Evolutionary conservation across 108 stramenopile species (phyloP).

Genomic region (Cyclotella atomus): DNA sequence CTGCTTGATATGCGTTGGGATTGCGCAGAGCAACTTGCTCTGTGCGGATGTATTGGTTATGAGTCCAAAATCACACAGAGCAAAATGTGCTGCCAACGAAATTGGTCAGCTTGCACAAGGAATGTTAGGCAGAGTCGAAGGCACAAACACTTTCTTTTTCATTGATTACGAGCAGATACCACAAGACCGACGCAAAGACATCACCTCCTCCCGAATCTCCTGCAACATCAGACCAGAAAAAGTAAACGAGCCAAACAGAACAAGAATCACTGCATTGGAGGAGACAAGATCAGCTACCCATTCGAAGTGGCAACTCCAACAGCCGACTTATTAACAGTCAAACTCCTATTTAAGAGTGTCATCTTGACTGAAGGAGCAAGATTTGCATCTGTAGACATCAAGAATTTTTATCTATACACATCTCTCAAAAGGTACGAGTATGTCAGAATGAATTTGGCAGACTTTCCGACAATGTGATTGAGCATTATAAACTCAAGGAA

Average conservation of each 20-base stretch:
- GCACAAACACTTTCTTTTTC: constrained; percentile 19
- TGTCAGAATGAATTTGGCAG: constrained; percentile 31
- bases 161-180: constrained; percentile 13
- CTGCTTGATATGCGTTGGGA: too few relatives aligned
- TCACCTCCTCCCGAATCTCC: constrained; percentile 37
- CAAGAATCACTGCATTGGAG: constrained; percentile 24
- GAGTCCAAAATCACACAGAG: not conserved
- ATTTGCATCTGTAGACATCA: constrained; percentile 31
- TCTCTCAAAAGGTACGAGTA: constrained; percentile 36
- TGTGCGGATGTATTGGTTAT: constrained; percentile 3
- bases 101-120: constrained; percentile 19
- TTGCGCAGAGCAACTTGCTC: too few relatives aligned
- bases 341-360: constrained; percentile 52
- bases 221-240: constrained; percentile 34
- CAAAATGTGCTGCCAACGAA: constrained; percentile 5
- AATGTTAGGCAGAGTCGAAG: not conserved
- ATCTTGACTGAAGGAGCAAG: constrained; percentile 36
- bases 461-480: constrained; percentile 40
- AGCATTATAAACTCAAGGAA: constrained; percentile 22
- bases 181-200: not conserved
- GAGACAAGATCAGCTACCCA: constrained; percentile 43
- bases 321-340: constrained; percentile 42
- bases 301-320: constrained; percentile 29
- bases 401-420: constrained; percentile 44
- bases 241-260: constrained; percentile 16